These are phyloP conservation scores for Ichthyophthirius multifiliis DNA, from an alignment of 169 alveolate species.

Conservation along the genomic window DNA sequence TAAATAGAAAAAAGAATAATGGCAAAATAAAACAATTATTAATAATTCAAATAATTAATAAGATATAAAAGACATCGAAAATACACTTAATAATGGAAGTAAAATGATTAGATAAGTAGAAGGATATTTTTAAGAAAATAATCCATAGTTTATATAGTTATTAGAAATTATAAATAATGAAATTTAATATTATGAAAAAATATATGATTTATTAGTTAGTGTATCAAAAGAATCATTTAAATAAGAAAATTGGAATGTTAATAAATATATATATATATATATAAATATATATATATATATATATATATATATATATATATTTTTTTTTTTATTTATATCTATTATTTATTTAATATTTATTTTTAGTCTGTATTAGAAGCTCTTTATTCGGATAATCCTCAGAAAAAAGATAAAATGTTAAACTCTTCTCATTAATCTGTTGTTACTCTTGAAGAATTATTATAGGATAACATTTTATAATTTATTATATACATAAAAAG, in stretches of 20 bases:
- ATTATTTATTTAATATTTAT: too few species aligned
- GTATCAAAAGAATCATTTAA: neutral
- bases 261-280: neutral
- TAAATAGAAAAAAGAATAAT: neutral
- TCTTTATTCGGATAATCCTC: neutral
- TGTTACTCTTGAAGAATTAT: neutral
- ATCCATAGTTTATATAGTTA: neutral
- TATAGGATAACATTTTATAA: neutral
- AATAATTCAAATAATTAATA: neutral
- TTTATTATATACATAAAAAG: neutral
- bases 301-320: too few species aligned
- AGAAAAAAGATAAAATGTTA: neutral
- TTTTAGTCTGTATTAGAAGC: neutral
- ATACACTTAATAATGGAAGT: neutral
- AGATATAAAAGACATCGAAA: neutral
- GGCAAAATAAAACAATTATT: neutral
- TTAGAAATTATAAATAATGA: neutral
- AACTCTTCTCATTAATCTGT: neutral
- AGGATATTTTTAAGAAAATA: neutral
- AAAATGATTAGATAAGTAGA: neutral
- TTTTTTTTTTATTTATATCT: too few species aligned
- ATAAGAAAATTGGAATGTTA: conserved; percentile 10
- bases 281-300: neutral
- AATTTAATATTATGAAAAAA: neutral
- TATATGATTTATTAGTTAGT: neutral